Evolutionary conservation across 2,329 filamentous ascomycete species (phyloP), one percentile per base, ranked within the genome.

Genomic region (Hymenoscyphus occultus): DNA sequence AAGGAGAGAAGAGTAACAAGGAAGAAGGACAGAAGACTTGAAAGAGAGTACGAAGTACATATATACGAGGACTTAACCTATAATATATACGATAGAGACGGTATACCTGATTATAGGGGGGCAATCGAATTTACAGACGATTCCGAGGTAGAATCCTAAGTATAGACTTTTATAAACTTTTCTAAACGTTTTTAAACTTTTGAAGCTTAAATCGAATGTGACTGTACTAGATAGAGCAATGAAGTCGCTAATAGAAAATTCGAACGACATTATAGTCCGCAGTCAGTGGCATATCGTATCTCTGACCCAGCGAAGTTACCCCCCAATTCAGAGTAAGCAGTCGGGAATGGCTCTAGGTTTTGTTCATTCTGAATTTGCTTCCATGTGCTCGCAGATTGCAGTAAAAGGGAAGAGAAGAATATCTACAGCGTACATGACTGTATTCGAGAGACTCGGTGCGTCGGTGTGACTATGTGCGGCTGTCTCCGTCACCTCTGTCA

Each of bases 181-280:
- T n/a, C n/a, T n/a, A n/a, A n/a, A n/a, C n/a, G n/a, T n/a, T n/a
- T n/a, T n/a, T n/a, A n/a, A n/a, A n/a, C n/a, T n/a, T n/a, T n/a
- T n/a, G n/a, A n/a, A n/a, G n/a, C n/a, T n/a, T n/a, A n/a, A n/a
- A n/a, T n/a, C n/a, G n/a, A n/a, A n/a, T n/a, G n/a, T n/a, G n/a
- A n/a, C n/a, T n/a, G n/a, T n/a, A 28, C 28, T 28, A 3, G 51
- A 45, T 9, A 67, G 35, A 5, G 51, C 14, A 22, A 68, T 32
- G 9, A 59, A n/a, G 45, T 68, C 67, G 16, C 64, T 60, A 14
- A 63, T 42, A 1, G 62, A 64, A 31, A 63, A 60, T 5, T 65
- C 64, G 62, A 68, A 65, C 7, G 39, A 61, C 61, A 66, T 69
- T 2, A 28, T 61, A 12, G 22, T 35, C 54, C 54, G 54, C 14